These are phyloP conservation scores for Ceratocystis diversiconidia DNA, from an alignment of 2,329 filamentous ascomycete species.

Conservation along the genomic window DNA sequence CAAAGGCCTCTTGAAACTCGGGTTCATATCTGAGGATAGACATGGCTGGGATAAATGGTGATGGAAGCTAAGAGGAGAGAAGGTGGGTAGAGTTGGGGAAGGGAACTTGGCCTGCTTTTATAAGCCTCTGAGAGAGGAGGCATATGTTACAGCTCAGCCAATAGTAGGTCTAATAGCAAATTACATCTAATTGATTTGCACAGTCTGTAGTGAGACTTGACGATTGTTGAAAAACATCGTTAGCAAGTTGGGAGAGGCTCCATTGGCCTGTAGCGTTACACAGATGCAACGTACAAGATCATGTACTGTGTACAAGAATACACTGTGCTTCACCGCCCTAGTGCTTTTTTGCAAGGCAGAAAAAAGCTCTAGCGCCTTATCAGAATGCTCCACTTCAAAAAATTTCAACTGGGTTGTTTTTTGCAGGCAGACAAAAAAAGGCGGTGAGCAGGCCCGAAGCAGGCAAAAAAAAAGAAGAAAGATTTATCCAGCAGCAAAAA, in stretches of 20 bases:
- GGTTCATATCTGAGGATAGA: conserved; percentile 7
- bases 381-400: conserved; percentile 15
- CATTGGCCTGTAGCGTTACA: background rate
- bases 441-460: conserved; percentile 8
- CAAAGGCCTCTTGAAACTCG: conserved; percentile 12
- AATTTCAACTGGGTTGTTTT: conserved; percentile 8
- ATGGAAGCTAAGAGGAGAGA: no score
- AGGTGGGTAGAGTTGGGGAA: background rate
- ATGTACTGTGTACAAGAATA: background rate
- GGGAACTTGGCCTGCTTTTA: background rate
- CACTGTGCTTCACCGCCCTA: background rate
- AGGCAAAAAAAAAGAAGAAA: background rate
- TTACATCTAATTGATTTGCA: no score
- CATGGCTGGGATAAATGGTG: background rate
- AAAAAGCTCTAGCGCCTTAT: conserved; percentile 13
- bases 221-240: no score
- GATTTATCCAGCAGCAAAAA: conserved; percentile 1
- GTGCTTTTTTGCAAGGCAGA: conserved; percentile 6
- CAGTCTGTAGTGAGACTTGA: no score
- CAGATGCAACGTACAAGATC: background rate
- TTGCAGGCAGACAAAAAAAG: conserved; percentile 19
- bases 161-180: no score
- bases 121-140: background rate
- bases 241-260: no score
- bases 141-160: no score